Conservation (phyloP, 306 rosid genomes). For the Arachis stenosperma region DNA sequence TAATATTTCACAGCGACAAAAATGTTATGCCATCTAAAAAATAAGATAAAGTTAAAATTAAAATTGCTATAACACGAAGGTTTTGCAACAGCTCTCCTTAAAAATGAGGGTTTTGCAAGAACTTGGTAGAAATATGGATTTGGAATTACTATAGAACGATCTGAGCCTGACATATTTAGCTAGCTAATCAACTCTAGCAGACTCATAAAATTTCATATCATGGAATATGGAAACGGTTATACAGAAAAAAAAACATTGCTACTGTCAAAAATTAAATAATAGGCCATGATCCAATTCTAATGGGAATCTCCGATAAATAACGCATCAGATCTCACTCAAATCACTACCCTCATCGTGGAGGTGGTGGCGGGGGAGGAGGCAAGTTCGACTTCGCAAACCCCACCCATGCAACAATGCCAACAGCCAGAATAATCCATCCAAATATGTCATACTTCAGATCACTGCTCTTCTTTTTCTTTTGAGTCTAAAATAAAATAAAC, state of each 20-base stretch:
- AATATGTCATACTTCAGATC: constrained; percentile 56
- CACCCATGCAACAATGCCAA: constrained; percentile 56
- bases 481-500: constrained; percentile 6
- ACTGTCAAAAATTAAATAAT: background rate
- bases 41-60: too few relatives aligned
- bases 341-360: constrained; percentile 30
- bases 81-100: too few relatives aligned
- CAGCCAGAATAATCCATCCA: constrained; percentile 56
- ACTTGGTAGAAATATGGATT: too few relatives aligned
- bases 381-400: constrained; percentile 51
- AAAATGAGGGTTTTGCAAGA: too few relatives aligned
- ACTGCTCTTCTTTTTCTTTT: constrained; percentile 49
- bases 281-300: background rate
- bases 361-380: constrained; percentile 26
- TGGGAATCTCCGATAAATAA: background rate
- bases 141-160: too few relatives aligned
- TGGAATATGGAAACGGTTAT: background rate
- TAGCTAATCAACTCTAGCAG: background rate
- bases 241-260: background rate
- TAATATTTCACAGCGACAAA: too few relatives aligned
- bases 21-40: too few relatives aligned
- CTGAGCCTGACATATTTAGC: background rate
- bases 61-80: too few relatives aligned
- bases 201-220: background rate
- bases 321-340: background rate